Base-by-base conservation (phyloP, 225 moss, liverwort and hornwort genomes). In the Polytrichum commune region DNA sequence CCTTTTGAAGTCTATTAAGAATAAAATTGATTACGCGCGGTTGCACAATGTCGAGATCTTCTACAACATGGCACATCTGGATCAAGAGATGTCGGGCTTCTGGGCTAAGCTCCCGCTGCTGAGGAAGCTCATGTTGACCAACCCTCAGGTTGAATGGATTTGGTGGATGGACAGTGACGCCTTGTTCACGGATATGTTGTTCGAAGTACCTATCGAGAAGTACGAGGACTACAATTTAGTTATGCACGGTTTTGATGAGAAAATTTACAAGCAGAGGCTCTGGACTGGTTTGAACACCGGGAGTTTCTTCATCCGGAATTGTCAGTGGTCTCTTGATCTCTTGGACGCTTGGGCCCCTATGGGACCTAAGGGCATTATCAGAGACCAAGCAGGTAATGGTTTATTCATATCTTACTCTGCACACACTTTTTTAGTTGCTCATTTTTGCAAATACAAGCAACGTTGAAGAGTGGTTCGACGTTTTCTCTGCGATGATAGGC, bases 151-250 rank as follows among this genome's bases (percentile, higher is more conserved):
- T 0, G 86, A 87, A 76, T 87, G 86, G 86, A 84, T 87, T 73
- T 87, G 86, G 86, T 87, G 84, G 87, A 87, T 87, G 87, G 87
- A 87, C 76, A 77, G 84, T 24, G 87, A 87, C 64, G 87, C 87
- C 23, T 76, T 87, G 79, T 87, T 87, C 73, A 87, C 87, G 24
- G 87, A 87, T 8, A 87, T 87, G 87, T 69, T 69, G 0, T 87
- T 87, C 23, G 79, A 84, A 75, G 81, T 87, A 6, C 87, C 87
- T 9, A 69, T 87, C 19, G 79, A 27, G 8, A 81, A 87, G 65
- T 87, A 84, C 32, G 18, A 64, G 8, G 74, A 75, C 24, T 75
- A 74, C 74, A 87, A 87, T 69, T 79, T 87, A 70, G 87, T 87
- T 2, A 20, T 87, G 32, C 87, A 87, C 25, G 87, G 87, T n/a